A percentile compares a stretch with the other conserved stretches of the same genome.
Conservation (phyloP, 306 rosid genomes). For the Inga oerstediana region DNA sequence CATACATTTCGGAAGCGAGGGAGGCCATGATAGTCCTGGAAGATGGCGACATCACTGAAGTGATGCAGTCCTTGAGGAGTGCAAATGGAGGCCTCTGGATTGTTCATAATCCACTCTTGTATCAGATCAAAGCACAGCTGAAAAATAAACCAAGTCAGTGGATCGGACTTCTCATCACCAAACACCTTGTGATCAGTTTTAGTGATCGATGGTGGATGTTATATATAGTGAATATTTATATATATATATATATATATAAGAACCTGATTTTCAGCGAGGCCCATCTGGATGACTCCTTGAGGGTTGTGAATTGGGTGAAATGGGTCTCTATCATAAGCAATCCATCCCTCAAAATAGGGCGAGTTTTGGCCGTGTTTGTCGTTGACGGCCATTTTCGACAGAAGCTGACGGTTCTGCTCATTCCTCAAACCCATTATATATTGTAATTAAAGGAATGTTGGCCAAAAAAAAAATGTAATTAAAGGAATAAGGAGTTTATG, state of each 20-base stretch:
- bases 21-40: constrained; percentile 70
- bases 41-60: constrained; percentile 53
- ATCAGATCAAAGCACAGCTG: constrained; percentile 55
- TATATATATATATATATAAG: not conserved
- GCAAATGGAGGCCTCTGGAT: constrained; percentile 65
- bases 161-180: not conserved
- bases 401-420: too few species aligned
- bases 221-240: not conserved
- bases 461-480: too few species aligned
- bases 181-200: not conserved
- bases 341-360: constrained; percentile 68
- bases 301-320: constrained; percentile 50
- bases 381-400: constrained; percentile 39
- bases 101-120: constrained; percentile 53
- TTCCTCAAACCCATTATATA: not conserved
- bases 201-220: not conserved
- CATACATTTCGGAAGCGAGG: constrained; percentile 56
- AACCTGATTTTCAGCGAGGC: constrained; percentile 75
- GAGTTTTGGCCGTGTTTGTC: constrained; percentile 60
- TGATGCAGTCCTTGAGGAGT: constrained; percentile 49
- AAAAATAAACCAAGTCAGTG: not conserved
- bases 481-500: not conserved
- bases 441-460: not conserved
- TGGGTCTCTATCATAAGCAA: constrained; percentile 61
- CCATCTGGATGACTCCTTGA: constrained; percentile 68